Percentiles rank a stretch among this genome's conserved stretches.
phyloP scores from a whole-genome alignment of 1,284 basidiomycete genomes.

The Chalciporus sp. region DNA sequence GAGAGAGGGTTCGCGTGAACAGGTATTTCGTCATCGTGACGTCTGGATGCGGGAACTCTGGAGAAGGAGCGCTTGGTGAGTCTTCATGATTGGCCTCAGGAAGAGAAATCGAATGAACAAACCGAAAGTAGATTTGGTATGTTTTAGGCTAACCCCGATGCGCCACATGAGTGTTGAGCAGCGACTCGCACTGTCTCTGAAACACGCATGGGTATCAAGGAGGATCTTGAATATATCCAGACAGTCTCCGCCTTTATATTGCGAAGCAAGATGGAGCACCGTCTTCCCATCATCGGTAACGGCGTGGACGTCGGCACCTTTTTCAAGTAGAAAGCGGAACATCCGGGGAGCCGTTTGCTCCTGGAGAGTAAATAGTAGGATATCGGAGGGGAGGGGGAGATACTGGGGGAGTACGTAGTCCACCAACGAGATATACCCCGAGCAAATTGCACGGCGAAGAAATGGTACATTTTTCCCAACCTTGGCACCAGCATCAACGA shows the following conservation, averaged over 20 bases:
- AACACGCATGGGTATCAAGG: neutral
- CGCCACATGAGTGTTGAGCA: too few species aligned
- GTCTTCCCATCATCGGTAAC: neutral
- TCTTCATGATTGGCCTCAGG: neutral
- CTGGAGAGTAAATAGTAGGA: too few species aligned
- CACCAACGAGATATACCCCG: too few species aligned
- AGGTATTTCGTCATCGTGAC: neutral
- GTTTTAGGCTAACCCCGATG: too few species aligned
- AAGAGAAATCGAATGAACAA: too few species aligned
- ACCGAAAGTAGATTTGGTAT: too few species aligned
- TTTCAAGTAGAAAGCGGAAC: neutral
- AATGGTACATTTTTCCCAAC: too few species aligned
- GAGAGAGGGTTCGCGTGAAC: neutral
- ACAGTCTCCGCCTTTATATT: neutral
- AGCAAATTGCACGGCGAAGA: too few species aligned
- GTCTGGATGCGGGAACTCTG: too few species aligned
- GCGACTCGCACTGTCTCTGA: neutral
- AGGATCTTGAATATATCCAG: neutral
- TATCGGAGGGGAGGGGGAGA: too few species aligned
- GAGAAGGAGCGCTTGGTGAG: too few species aligned
- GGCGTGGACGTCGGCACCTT: neutral
- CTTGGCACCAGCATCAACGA: neutral
- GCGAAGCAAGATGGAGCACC: neutral
- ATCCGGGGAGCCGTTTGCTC: neutral
- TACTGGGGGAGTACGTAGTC: too few species aligned